Conservation (phyloP, 345 rosid species). For the Ceriops zippeliana region DNA sequence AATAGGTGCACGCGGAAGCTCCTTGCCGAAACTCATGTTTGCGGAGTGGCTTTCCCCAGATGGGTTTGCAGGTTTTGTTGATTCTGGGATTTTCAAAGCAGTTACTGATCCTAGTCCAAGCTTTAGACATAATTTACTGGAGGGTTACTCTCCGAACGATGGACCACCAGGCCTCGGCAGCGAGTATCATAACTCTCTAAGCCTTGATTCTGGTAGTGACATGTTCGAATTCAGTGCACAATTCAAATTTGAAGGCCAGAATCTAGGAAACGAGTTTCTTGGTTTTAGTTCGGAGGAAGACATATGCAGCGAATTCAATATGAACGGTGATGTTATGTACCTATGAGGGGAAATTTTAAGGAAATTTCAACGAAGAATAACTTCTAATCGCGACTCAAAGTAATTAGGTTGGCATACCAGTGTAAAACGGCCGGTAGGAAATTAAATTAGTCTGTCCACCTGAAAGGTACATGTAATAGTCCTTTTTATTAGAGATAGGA, state of each 20-base stretch:
- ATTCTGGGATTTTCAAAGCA: slow-evolving; percentile 16
- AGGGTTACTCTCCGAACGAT: slow-evolving; percentile 17
- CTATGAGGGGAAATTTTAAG: slow-evolving; percentile 26
- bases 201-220: slow-evolving; percentile 33
- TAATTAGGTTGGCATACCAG: not conserved
- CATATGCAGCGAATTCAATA: slow-evolving; percentile 37
- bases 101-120: slow-evolving; percentile 18
- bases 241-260: slow-evolving; percentile 48
- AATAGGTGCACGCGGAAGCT: slow-evolving; percentile 13
- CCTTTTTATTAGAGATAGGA: not conserved
- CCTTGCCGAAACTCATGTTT: slow-evolving; percentile 57
- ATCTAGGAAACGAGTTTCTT: slow-evolving; percentile 38
- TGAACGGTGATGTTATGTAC: slow-evolving; percentile 41
- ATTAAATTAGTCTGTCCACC: too few species aligned
- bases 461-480: too few species aligned
- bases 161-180: slow-evolving; percentile 19
- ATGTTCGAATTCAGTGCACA: slow-evolving; percentile 29
- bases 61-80: slow-evolving; percentile 14
- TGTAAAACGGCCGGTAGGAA: too few species aligned
- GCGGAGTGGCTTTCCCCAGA: slow-evolving; percentile 68
- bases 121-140: slow-evolving; percentile 22
- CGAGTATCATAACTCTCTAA: slow-evolving; percentile 24
- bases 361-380: slow-evolving; percentile 22
- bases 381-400: slow-evolving; percentile 18
- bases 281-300: slow-evolving; percentile 37